phyloP scores from a whole-genome alignment of 345 rosid genomes.

The Angophora floribunda region DNA sequence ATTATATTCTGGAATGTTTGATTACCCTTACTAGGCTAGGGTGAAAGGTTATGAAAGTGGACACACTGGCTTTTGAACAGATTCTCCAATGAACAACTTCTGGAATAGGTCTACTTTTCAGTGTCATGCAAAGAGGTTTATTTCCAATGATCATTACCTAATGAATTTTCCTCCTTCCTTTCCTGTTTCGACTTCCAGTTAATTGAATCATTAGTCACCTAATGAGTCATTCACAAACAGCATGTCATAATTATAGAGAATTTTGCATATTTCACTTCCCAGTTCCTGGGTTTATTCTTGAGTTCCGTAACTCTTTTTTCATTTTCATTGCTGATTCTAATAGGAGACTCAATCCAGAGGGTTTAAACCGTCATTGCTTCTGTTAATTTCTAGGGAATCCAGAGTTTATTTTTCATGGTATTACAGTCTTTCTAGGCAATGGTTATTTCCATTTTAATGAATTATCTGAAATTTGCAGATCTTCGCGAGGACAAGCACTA shows the following conservation, averaged over 20 bases:
- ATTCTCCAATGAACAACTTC: neutral
- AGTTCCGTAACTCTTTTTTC: neutral
- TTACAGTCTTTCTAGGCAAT: neutral
- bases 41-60: neutral
- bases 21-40: neutral
- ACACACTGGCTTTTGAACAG: neutral
- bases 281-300: neutral
- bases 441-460: neutral
- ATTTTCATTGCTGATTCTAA: neutral
- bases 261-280: neutral
- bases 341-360: neutral
- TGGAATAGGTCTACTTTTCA: neutral
- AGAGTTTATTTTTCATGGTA: neutral
- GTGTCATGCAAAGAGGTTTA: neutral
- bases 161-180: neutral
- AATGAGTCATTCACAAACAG: neutral
- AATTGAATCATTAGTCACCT: neutral
- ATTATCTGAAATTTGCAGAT: slow-evolving; percentile 33
- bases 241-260: neutral
- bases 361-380: neutral
- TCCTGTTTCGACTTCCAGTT: neutral
- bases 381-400: neutral
- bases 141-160: neutral
- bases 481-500: slow-evolving; percentile 95
- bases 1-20: neutral